phyloP scores from a whole-genome alignment of 2,329 filamentous ascomycete genomes.

The Colletotrichum lindemuthianum region DNA sequence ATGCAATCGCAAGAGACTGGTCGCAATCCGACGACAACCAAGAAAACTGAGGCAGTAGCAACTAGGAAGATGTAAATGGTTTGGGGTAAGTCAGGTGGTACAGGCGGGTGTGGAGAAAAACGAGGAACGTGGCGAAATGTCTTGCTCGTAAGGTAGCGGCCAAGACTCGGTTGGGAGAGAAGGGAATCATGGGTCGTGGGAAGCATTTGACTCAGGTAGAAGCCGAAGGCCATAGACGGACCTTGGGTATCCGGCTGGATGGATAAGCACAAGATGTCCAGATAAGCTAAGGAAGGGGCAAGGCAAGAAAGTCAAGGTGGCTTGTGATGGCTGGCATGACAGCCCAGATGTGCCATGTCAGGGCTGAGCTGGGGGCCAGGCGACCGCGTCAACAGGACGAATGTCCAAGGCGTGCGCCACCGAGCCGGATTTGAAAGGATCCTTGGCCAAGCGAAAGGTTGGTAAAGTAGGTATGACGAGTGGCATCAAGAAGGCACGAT shows the following conservation, averaged over 20 bases:
- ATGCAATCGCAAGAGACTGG: slow-evolving; percentile 16
- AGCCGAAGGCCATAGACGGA: slow-evolving; percentile 14
- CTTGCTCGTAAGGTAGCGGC: slow-evolving; percentile 21
- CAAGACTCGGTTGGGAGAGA: slow-evolving; percentile 8
- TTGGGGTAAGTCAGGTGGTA: slow-evolving; percentile 23
- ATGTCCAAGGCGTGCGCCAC: slow-evolving; percentile 11
- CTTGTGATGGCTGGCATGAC: slow-evolving; percentile 10
- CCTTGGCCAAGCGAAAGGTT: slow-evolving; percentile 23
- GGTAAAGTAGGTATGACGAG: neutral
- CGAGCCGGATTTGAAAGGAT: slow-evolving; percentile 16
- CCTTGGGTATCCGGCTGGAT: neutral
- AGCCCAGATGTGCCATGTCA: slow-evolving; percentile 15
- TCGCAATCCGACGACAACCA: slow-evolving; percentile 2
- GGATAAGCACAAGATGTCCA: slow-evolving; percentile 30
- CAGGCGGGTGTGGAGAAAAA: slow-evolving; percentile 18
- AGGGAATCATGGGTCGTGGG: slow-evolving; percentile 24
- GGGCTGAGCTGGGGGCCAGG: slow-evolving; percentile 4
- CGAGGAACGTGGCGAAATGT: slow-evolving; percentile 27
- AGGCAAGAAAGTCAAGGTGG: slow-evolving; percentile 1
- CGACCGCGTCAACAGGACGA: neutral
- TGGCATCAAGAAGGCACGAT: slow-evolving; percentile 6
- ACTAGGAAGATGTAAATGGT: neutral
- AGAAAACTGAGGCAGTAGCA: slow-evolving; percentile 18
- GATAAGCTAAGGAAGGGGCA: slow-evolving; percentile 18
- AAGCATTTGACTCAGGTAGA: slow-evolving; percentile 1